A percentile compares a stretch with the other conserved stretches of the same genome.
Conservation (phyloP, 345 rosid species). For the Moricandia arvensis region DNA sequence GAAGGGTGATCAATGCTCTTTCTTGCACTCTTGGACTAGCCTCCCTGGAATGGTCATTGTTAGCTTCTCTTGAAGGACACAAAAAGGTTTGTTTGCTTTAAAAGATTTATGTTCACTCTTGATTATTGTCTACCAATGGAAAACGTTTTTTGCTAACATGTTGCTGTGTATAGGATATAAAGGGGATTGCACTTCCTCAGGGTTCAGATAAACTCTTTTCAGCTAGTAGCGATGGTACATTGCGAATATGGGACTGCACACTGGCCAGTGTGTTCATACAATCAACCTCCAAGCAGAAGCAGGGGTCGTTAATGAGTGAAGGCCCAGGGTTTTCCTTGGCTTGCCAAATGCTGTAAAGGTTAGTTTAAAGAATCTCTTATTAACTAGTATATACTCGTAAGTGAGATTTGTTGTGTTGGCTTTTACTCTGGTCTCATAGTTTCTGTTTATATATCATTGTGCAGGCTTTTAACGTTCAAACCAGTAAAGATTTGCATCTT, state of each 20-base stretch:
- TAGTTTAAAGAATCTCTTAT: neutral
- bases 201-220: slow-evolving; percentile 60
- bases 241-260: slow-evolving; percentile 53
- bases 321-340: slow-evolving; percentile 55
- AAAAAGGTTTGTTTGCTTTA: slow-evolving; percentile 14
- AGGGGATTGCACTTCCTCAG: slow-evolving; percentile 52
- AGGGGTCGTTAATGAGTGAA: slow-evolving; percentile 50
- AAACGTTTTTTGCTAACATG: neutral
- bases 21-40: slow-evolving; percentile 36
- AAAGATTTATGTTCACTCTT: neutral
- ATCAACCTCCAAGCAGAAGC: slow-evolving; percentile 45
- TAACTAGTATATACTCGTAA: neutral
- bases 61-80: slow-evolving; percentile 38
- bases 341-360: slow-evolving; percentile 45
- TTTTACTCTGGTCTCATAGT: neutral
- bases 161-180: slow-evolving; percentile 33
- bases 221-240: slow-evolving; percentile 51
- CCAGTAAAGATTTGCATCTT: slow-evolving; percentile 37
- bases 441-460: slow-evolving; percentile 10
- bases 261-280: slow-evolving; percentile 43
- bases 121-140: neutral
- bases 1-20: slow-evolving; percentile 32
- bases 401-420: neutral
- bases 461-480: slow-evolving; percentile 54
- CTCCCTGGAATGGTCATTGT: slow-evolving; percentile 33